Evolutionary conservation across 306 rosid genomes (phyloP), one percentile per base, ranked within the genome.

Genomic region (Begonia masoniana): DNA sequence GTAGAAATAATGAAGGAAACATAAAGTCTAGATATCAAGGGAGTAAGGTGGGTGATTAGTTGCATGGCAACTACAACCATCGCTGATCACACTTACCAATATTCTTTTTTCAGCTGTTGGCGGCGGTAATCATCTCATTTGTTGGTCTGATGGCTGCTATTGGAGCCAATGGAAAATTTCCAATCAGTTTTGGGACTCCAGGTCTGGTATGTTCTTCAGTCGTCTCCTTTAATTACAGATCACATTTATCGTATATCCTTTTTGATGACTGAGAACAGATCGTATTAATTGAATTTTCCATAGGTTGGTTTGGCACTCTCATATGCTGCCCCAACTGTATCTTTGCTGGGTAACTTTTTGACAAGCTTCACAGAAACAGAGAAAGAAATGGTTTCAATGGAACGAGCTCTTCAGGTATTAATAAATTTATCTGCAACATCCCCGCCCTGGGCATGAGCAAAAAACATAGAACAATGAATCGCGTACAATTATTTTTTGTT

Each of bases 291-390:
- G 55, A 11, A 43, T 50, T 17, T 21, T 66, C 36, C 69, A 58
- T 75, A 89, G 97, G 97, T 89, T 14, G 97, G 97, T 49, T 64
- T 89, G 76, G 95, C 95, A 51, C 94, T 89, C 68, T 89, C 95
- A 10, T 85, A 85, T 14, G 91, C 97, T 26, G 83, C 97, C 57
- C 97, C 97, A 13, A 77, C 83, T 53, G 95, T 89, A 47, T 74
- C 95, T 55, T 61, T 76, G 73, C 53, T 85, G 74, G 87, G 97
- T 36, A 83, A 84, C 69, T 89, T 89, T 62, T 70, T 89, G 59
- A 76, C 91, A 54, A 89, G 97, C 64, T 85, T 85, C 71, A 81
- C 95, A 43, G 97, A 89, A 83, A 89, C 95, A 52, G 97, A 89
- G 70, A 89, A 89, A 71, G 97, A 89, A 71, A 85, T 89, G 97